Base-by-base conservation (phyloP, 2,329 filamentous ascomycete genomes). In the Ophidiomyces ophidiicola region DNA sequence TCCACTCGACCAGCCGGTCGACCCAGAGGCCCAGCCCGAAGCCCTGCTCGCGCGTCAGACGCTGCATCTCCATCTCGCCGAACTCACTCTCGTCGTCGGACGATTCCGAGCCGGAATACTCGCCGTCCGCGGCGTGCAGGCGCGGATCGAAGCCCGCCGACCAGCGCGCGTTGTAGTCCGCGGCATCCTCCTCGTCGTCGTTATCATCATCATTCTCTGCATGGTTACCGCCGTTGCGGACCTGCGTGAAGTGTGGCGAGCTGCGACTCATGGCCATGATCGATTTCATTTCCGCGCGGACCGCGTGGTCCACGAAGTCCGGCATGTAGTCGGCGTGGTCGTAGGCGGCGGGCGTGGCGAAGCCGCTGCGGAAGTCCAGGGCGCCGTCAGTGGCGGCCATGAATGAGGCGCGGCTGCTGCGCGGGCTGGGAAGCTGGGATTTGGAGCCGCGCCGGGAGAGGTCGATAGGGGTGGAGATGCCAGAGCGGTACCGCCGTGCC, bases 1-100 rank as follows among this genome's bases (percentile, higher is more conserved):
- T 67, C 66, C 71, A 74, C 21, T 71, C 71, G 42, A 77, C 70
- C 24, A 77, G 50, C 17, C 66, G 59, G 46, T 78, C 74, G 48
- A 78, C 62, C 64, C 71, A 70, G 6, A 63, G 58, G 0, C 73
- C 73, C 3, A 77, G 53, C 0, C 72, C 70, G 43, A 71, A 73
- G 1, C 67, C 68, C n/a, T 62, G 58, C 46, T 69, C 63, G 17
- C 62, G 57, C 8, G 70, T 69, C 21, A 76, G 53, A 2, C 63
- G 57, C 29, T 68, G 66, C 12, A 76, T 54, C 48, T 74, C 71
- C 17, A 63, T 63, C 48, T 75, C 72, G 32, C 72, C 70, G 3
- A 66, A 60, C 7, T 56, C 58, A 8, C 58, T 61, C 28, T 49
- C 50, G 12, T 53, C 51, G 14, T 52, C 56, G 20, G 49, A 54